phyloP scores from a whole-genome alignment of 2,329 filamentous ascomycete genomes.

The Exophiala alcalophila region DNA sequence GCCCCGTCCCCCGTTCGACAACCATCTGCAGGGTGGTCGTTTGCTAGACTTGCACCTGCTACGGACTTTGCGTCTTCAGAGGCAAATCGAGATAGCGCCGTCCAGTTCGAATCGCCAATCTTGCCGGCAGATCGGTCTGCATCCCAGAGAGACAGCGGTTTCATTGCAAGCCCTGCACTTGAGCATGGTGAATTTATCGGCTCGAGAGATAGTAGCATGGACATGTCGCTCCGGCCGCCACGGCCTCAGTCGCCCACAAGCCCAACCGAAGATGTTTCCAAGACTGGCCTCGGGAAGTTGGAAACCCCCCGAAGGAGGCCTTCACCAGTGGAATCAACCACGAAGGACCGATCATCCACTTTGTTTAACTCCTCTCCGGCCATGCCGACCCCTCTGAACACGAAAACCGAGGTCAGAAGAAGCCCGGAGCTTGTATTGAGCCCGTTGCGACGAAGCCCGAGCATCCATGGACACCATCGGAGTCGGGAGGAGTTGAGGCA shows the following conservation, averaged over 20 bases:
- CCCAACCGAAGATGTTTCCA: conserved; percentile 28
- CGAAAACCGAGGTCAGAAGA: neutral
- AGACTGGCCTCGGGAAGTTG: conserved; percentile 1
- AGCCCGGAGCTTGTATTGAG: conserved; percentile 17
- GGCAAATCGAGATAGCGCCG: conserved; percentile 45
- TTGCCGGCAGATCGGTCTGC: conserved; percentile 30
- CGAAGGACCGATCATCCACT: conserved; percentile 47
- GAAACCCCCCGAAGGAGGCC: conserved; percentile 29
- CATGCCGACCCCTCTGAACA: conserved; percentile 20
- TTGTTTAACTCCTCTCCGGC: conserved; percentile 47
- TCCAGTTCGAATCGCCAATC: conserved; percentile 45
- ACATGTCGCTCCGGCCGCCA: conserved; percentile 20
- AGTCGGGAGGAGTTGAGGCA: conserved; percentile 26
- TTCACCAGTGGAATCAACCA: conserved; percentile 42
- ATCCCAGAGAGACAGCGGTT: conserved; percentile 43
- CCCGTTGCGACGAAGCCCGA: conserved; percentile 32
- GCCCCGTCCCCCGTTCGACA: conserved; percentile 13
- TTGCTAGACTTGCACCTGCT: conserved; percentile 19
- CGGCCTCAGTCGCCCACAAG: conserved; percentile 30
- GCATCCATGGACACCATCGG: conserved; percentile 39
- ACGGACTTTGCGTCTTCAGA: conserved; percentile 6
- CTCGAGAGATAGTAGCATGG: conserved; percentile 13
- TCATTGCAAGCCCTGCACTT: conserved; percentile 35
- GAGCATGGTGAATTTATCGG: conserved; percentile 7
- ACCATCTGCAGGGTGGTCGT: conserved; percentile 25